Evolutionary conservation across 2,329 filamentous ascomycete genomes (phyloP), one percentile per base, ranked within the genome.

Genomic region (Bipolaris victoriae): DNA sequence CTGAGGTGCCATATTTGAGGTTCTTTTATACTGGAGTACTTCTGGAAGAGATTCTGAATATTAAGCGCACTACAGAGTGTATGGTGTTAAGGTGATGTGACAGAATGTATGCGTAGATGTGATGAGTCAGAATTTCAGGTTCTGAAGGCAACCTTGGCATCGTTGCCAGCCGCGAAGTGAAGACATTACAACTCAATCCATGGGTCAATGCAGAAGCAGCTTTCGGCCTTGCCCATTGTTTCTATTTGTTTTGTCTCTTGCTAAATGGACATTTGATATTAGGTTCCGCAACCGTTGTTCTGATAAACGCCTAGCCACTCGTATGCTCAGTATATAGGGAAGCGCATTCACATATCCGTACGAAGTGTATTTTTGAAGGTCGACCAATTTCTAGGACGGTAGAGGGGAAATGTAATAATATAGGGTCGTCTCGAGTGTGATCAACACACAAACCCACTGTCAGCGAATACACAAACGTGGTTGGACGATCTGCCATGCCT

Each of bases 1-100:
- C 77, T 86, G 85, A 13, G 48, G 24, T 33, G 22, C 22, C 46
- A 49, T 49, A 18, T 15, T 11, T 15, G 35, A 5, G n/a, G 29
- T 10, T 20, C 2, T 1, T 18, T 7, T 44, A 13, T 45, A n/a
- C 7, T 11, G 31, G 5, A 20, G n/a, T 10, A 11, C n/a, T 33
- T 43, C 13, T 45, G 16, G 7, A 6, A 45, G 2, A 11, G 9
- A 16, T 13, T 2, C 13, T 3, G 5, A 20, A 3, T 7, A n/a
- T 5, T 16, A n/a, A 44, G 41, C n/a, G 7, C 7, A n/a, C 24
- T 33, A 31, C 26, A 33, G 26, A 29, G 18, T 16, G 7, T 16
- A 24, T 11, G 5, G 9, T 3, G 24, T 31, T 24, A 15, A 31
- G 24, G 15, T 18, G 22, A 18, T 18, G 7, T 44, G 41, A 5